phyloP scores from a whole-genome alignment of 495 filamentous ascomycete species.

The Bacidia rubella region DNA sequence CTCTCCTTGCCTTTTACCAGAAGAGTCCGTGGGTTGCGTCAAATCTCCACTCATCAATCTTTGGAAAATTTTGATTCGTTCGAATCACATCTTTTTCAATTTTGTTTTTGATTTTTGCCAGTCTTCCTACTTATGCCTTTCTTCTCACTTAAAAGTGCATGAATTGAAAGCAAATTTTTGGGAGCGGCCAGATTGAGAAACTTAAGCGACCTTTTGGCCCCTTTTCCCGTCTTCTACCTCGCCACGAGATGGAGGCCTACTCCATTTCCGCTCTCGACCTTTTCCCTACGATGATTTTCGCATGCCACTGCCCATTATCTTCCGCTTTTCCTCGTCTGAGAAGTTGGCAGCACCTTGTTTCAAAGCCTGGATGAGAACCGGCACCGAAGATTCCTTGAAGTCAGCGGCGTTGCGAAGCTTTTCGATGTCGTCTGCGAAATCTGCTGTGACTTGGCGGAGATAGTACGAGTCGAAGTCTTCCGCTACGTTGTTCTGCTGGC shows the following conservation, averaged over 20 bases:
- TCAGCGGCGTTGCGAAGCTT: slow-evolving; percentile 50
- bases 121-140: neutral
- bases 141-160: neutral
- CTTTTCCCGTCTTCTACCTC: too few relatives aligned
- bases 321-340: slow-evolving; percentile 22
- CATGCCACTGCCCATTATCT: slow-evolving; percentile 5
- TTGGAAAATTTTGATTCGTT: slow-evolving; percentile 31
- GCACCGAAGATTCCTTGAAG: slow-evolving; percentile 47
- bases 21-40: slow-evolving; percentile 50
- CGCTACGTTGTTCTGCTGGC: neutral
- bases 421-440: slow-evolving; percentile 62
- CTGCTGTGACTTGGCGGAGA: slow-evolving; percentile 46
- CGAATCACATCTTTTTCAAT: neutral
- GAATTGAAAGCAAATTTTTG: neutral
- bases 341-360: slow-evolving; percentile 39
- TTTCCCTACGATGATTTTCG: neutral
- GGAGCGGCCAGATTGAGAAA: neutral
- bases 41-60: slow-evolving; percentile 45
- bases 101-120: neutral
- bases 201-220: neutral
- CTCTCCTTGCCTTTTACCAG: slow-evolving; percentile 62
- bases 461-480: slow-evolving; percentile 48
- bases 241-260: too few relatives aligned
- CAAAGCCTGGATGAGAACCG: slow-evolving; percentile 49
- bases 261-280: too few relatives aligned